phyloP scores from a whole-genome alignment of 2,329 filamentous ascomycete species.

The Talaromyces sp. region DNA sequence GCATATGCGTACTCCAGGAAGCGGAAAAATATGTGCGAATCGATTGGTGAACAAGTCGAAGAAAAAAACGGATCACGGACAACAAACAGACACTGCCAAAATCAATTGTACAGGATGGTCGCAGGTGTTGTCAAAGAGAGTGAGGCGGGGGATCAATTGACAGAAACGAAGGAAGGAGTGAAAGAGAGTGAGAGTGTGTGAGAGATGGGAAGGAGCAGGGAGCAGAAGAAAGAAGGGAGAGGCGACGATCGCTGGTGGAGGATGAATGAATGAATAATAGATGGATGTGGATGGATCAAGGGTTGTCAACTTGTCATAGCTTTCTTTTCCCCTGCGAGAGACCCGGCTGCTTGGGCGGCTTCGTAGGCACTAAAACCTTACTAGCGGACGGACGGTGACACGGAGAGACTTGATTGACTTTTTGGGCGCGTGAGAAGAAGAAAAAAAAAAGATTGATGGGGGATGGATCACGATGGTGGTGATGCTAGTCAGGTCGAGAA shows the following conservation, averaged over 20 bases:
- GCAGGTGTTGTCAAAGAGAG: not conserved
- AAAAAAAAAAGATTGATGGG: not conserved
- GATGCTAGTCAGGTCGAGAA: no score
- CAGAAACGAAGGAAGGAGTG: not conserved
- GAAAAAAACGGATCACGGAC: not conserved
- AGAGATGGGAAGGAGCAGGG: not conserved
- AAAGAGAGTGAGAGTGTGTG: not conserved
- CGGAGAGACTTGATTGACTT: not conserved
- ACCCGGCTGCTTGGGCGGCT: not conserved
- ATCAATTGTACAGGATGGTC: not conserved
- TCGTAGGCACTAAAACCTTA: not conserved
- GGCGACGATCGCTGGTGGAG: not conserved
- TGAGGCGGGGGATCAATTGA: not conserved
- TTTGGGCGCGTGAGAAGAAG: not conserved
- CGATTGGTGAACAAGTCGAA: not conserved
- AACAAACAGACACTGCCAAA: not conserved
- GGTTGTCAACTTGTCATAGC: not conserved
- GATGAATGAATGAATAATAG: not conserved
- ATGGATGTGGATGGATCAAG: not conserved
- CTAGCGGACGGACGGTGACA: not conserved
- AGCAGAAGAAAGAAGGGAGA: not conserved
- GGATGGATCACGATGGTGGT: not conserved
- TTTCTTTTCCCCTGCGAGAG: not conserved
- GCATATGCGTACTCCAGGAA: not conserved
- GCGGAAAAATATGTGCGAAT: not conserved